Conservation (phyloP, 176 grass and related monocot species). For the Ananas comosus region DNA sequence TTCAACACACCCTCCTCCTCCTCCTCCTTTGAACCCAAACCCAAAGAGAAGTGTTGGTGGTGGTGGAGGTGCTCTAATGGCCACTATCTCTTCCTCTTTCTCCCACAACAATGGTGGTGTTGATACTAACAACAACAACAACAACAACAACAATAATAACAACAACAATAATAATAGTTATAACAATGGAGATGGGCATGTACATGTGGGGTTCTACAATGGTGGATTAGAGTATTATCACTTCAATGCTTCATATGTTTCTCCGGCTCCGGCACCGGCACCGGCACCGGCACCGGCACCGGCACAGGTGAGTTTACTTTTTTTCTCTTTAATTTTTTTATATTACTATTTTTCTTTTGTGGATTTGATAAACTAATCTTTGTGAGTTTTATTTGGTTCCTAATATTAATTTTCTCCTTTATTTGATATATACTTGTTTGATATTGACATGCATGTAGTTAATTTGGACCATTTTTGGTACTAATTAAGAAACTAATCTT, state of each 20-base stretch:
- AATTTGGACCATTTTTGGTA: too few species aligned
- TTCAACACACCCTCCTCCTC: not conserved
- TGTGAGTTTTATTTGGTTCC: not conserved
- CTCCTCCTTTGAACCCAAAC: conserved; percentile 16
- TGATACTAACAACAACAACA: not conserved
- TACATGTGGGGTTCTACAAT: too few species aligned
- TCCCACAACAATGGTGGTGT: not conserved
- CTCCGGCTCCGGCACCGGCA: conserved; percentile 11
- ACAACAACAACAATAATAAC: too few species aligned
- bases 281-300: not conserved
- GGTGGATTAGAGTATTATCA: not conserved
- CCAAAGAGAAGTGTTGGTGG: conserved; percentile 7
- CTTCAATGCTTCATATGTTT: conserved; percentile 11
- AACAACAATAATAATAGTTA: conserved; percentile 16
- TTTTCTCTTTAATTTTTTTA: not conserved
- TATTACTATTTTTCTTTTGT: not conserved
- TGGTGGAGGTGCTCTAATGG: conserved; percentile 22
- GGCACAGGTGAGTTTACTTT: conserved; percentile 5
- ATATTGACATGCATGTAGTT: not conserved
- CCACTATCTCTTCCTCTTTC: conserved; percentile 17
- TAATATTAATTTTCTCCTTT: not conserved
- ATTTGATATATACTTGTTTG: not conserved
- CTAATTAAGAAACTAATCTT: too few species aligned
- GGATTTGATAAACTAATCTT: not conserved
- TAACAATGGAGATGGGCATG: conserved; percentile 6